Evolutionary conservation across 2,329 filamentous ascomycete species (phyloP).

Genomic region (Trichoderma sp.): DNA sequence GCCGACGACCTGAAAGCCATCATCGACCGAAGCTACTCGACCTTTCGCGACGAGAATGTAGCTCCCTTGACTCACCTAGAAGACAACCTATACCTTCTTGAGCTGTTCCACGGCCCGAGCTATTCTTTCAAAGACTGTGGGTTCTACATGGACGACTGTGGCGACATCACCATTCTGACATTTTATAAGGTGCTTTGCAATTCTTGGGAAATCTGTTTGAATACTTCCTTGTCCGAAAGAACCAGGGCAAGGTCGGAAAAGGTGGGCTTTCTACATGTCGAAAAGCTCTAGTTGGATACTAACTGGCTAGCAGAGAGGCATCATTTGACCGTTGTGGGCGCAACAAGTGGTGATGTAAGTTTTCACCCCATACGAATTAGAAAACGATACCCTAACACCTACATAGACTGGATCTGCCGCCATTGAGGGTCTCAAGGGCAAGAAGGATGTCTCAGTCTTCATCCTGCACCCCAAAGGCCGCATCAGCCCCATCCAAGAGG

Average conservation of each 20-base stretch:
- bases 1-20: constrained; percentile 75
- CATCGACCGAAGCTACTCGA: constrained; percentile 80
- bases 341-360: constrained; percentile 68
- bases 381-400: background rate
- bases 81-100: constrained; percentile 80
- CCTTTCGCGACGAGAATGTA: constrained; percentile 67
- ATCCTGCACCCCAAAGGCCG: constrained; percentile 91
- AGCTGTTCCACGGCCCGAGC: constrained; percentile 94
- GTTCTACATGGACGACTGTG: background rate
- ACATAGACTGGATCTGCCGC: constrained; percentile 77
- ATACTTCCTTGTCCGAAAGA: constrained; percentile 76
- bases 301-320: constrained; percentile 54
- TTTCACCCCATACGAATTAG: background rate
- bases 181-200: constrained; percentile 62
- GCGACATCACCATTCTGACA: background rate
- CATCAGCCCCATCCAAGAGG: constrained; percentile 88
- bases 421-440: constrained; percentile 90
- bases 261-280: constrained; percentile 33
- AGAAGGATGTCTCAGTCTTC: constrained; percentile 95
- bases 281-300: background rate
- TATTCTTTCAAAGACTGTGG: constrained; percentile 84
- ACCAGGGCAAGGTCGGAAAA: constrained; percentile 62
- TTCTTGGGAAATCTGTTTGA: constrained; percentile 94
- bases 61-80: constrained; percentile 72
- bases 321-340: constrained; percentile 82